Conservation (phyloP, 139 green algal species). For the Coelastrella sp. region DNA sequence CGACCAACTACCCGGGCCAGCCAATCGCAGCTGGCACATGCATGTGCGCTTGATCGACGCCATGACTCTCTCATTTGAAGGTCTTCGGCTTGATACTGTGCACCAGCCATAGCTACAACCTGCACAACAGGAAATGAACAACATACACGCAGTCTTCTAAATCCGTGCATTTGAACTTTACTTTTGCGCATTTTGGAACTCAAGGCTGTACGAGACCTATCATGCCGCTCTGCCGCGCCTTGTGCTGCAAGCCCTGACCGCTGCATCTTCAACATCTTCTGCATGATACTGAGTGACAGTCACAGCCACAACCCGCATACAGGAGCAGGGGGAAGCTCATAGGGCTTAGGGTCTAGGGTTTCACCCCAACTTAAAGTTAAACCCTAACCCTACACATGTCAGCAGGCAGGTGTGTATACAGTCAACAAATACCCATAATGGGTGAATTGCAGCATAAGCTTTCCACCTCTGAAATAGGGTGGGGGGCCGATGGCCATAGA, state of each 20-base stretch:
- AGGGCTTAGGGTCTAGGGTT: no score
- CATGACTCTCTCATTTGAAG: background rate
- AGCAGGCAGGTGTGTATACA: no score
- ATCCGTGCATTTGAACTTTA: background rate
- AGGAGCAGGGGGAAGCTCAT: background rate
- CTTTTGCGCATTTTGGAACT: background rate
- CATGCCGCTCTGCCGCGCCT: no score
- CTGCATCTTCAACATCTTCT: slow-evolving; percentile 3
- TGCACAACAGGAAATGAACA: background rate
- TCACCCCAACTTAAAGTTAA: no score
- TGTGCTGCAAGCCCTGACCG: background rate
- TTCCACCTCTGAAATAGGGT: no score
- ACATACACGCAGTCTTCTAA: background rate
- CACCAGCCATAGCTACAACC: slow-evolving; percentile 11
- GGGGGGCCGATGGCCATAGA: background rate
- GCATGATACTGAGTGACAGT: slow-evolving; percentile 6
- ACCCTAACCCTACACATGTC: no score
- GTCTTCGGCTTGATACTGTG: slow-evolving; percentile 26
- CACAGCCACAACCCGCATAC: background rate
- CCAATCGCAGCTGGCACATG: no score
- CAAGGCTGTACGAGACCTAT: background rate
- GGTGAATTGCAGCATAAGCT: no score
- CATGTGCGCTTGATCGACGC: no score
- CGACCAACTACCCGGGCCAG: no score
- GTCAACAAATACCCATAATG: no score